Conservation (phyloP, 202 grass and related monocot genomes). For the Schoenoplectus triqueter region DNA sequence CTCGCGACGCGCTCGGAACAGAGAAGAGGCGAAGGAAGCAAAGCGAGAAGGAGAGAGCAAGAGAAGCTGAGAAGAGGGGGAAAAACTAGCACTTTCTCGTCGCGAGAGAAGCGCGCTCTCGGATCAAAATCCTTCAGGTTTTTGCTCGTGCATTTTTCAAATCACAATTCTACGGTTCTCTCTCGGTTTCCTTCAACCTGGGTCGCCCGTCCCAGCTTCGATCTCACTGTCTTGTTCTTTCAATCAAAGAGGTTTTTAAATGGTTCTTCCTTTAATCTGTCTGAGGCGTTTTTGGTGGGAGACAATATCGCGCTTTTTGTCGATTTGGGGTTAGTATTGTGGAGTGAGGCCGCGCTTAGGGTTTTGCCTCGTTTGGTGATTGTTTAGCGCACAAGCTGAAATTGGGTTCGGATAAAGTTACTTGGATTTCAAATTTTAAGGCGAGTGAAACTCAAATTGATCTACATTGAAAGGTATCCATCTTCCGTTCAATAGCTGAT, state of each 20-base stretch:
- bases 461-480: not conserved
- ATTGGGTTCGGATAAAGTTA: conserved; percentile 26
- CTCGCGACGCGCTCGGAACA: conserved; percentile 31
- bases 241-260: not conserved
- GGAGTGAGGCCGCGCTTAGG: conserved; percentile 20
- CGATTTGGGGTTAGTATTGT: conserved; percentile 27
- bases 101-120: conserved; percentile 30
- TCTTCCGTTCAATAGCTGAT: conserved; percentile 17
- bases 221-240: conserved; percentile 9
- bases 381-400: conserved; percentile 12
- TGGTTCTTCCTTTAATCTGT: conserved; percentile 27
- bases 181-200: not conserved
- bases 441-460: conserved; percentile 6
- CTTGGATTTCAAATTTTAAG: conserved; percentile 34
- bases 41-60: conserved; percentile 32
- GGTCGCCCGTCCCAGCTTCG: not conserved
- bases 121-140: conserved; percentile 37
- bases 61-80: conserved; percentile 15
- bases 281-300: conserved; percentile 6
- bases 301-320: not conserved
- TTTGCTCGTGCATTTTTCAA: conserved; percentile 31
- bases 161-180: conserved; percentile 19
- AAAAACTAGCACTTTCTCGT: conserved; percentile 20
- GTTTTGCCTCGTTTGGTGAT: conserved; percentile 31
- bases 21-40: conserved; percentile 34